Conservation (phyloP, 257 asterid genomes). For the Ehretia macrophylla region DNA sequence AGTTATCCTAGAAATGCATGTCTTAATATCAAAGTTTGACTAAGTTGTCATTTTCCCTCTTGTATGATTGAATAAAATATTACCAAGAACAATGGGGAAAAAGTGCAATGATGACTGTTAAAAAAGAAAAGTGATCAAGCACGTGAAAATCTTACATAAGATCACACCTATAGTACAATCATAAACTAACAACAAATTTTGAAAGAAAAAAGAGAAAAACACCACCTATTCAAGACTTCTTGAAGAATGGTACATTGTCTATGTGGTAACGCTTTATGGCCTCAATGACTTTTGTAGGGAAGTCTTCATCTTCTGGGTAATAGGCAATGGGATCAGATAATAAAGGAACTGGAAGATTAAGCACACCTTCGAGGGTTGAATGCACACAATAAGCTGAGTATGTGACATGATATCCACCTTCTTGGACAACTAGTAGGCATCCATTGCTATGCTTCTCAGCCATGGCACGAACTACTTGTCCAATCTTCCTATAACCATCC, state of each 20-base stretch:
- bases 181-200: too few species aligned
- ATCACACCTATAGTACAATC: not conserved
- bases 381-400: constrained; percentile 89
- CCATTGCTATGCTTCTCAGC: constrained; percentile 61
- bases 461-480: constrained; percentile 49
- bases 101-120: too few species aligned
- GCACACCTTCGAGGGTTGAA: constrained; percentile 85
- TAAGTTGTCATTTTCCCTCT: too few species aligned
- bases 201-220: too few species aligned
- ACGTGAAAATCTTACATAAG: too few species aligned
- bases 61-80: too few species aligned
- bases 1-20: too few species aligned
- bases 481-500: constrained; percentile 78
- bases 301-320: constrained; percentile 76
- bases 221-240: constrained; percentile 12
- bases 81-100: too few species aligned
- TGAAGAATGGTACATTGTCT: constrained; percentile 43
- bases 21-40: too few species aligned
- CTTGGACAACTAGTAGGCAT: constrained; percentile 71
- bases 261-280: constrained; percentile 49
- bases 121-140: too few species aligned
- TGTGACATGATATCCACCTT: constrained; percentile 94
- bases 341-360: constrained; percentile 43
- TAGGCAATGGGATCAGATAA: constrained; percentile 75
- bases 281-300: constrained; percentile 34